Evolutionary conservation across 768 basidiomycete species (phyloP).

Genomic region (Xerocomus spinulosus): DNA sequence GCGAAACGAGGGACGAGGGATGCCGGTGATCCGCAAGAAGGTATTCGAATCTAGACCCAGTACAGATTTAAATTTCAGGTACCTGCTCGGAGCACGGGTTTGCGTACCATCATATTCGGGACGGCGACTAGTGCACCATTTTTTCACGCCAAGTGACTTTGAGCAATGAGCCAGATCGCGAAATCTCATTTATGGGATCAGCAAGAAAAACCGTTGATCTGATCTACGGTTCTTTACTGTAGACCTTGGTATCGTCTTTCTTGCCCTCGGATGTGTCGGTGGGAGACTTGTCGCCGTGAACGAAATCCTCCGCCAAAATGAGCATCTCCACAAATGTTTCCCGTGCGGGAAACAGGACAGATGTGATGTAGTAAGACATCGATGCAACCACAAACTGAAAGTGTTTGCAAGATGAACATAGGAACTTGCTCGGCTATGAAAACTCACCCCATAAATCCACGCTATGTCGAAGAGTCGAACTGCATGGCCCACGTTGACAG

Average conservation of each 20-base stretch:
- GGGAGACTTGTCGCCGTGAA: not conserved
- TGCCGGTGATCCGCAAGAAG: no score
- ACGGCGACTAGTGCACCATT: conserved; percentile 8
- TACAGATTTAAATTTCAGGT: no score
- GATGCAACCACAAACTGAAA: conserved; percentile 21
- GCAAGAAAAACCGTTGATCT: conserved; percentile 4
- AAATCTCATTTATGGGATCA: conserved; percentile 5
- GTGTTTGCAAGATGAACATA: not conserved
- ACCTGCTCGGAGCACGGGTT: not conserved
- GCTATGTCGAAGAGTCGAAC: conserved; percentile 61
- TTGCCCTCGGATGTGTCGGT: not conserved
- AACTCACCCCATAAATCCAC: conserved; percentile 70
- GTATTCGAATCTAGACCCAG: no score
- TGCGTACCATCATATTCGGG: conserved; percentile 9
- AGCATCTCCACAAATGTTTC: conserved; percentile 26
- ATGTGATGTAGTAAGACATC: conserved; percentile 25
- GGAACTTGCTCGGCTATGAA: not conserved
- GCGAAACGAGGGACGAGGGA: no score
- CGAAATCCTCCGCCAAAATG: conserved; percentile 18
- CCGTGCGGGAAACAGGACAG: conserved; percentile 22
- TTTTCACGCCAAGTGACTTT: not conserved
- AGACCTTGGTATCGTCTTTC: not conserved
- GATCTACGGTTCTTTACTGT: conserved; percentile 3
- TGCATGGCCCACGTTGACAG: conserved; percentile 56
- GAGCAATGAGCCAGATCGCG: not conserved